Conservation (phyloP, 73 alveolate species). For the Tetrahymena thermophila region DNA sequence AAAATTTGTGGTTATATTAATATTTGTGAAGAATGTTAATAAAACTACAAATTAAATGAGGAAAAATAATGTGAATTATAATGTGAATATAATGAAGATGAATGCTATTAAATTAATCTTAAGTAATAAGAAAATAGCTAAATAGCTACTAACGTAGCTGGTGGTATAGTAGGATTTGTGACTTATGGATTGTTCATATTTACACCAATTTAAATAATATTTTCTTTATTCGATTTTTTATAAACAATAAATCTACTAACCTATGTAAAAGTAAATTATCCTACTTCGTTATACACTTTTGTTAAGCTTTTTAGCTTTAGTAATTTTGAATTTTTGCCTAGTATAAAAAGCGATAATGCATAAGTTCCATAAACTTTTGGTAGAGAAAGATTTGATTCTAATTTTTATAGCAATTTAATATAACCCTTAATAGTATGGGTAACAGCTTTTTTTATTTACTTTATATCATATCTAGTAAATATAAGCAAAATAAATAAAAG, state of each 20-base stretch:
- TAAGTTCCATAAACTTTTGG: background rate
- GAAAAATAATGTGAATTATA: background rate
- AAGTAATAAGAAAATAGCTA: background rate
- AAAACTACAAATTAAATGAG: background rate
- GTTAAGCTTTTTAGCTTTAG: background rate
- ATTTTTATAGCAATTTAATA: background rate
- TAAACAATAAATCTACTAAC: background rate
- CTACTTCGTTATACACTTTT: background rate
- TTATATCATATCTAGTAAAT: background rate
- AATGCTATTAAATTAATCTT: background rate
- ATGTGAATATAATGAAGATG: background rate
- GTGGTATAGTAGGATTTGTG: background rate
- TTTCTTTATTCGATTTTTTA: background rate
- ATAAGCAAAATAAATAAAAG: background rate
- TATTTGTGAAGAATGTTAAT: background rate
- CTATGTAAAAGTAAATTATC: background rate
- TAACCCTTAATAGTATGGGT: background rate
- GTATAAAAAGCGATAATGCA: background rate
- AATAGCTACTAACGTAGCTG: background rate
- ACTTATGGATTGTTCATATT: background rate
- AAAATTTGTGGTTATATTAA: background rate
- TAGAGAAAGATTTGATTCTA: background rate
- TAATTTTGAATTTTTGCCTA: background rate
- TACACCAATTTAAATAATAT: background rate
- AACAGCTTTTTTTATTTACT: background rate